phyloP scores from a whole-genome alignment of 768 basidiomycete species.

The Boletus fagicola region DNA sequence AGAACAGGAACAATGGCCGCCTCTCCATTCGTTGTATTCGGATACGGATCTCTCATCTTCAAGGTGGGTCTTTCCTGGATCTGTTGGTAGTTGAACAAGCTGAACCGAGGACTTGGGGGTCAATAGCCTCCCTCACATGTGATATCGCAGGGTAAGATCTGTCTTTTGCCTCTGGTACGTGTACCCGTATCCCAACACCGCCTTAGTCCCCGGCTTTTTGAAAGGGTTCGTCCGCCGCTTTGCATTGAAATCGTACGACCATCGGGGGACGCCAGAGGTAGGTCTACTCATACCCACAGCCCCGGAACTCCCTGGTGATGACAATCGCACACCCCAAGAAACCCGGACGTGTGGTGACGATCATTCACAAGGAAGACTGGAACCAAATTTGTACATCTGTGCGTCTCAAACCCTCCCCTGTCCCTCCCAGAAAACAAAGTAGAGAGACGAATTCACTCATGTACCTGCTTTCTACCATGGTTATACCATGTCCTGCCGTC shows the following conservation, averaged over 20 bases:
- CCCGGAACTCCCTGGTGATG: slow-evolving; percentile 89
- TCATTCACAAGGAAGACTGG: slow-evolving; percentile 89
- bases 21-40: slow-evolving; percentile 71
- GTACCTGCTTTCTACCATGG: too few species aligned
- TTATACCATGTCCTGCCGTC: background rate
- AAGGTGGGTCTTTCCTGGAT: slow-evolving; percentile 44
- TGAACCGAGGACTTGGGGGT: background rate
- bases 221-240: slow-evolving; percentile 90
- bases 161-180: too few species aligned
- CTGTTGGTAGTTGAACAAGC: background rate
- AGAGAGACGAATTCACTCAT: background rate
- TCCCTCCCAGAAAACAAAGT: background rate
- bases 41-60: slow-evolving; percentile 90
- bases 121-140: slow-evolving; percentile 81
- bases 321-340: slow-evolving; percentile 45
- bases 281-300: slow-evolving; percentile 37
- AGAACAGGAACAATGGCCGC: slow-evolving; percentile 3
- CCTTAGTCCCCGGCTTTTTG: slow-evolving; percentile 70
- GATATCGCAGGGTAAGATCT: slow-evolving; percentile 54
- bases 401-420: slow-evolving; percentile 17
- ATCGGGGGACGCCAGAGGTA: slow-evolving; percentile 85
- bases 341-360: slow-evolving; percentile 86
- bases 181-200: background rate
- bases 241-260: slow-evolving; percentile 88
- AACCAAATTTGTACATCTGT: slow-evolving; percentile 63